Base-by-base conservation (phyloP, 1,139 yeast species). In the Cylindricascospora bacillispora region DNA sequence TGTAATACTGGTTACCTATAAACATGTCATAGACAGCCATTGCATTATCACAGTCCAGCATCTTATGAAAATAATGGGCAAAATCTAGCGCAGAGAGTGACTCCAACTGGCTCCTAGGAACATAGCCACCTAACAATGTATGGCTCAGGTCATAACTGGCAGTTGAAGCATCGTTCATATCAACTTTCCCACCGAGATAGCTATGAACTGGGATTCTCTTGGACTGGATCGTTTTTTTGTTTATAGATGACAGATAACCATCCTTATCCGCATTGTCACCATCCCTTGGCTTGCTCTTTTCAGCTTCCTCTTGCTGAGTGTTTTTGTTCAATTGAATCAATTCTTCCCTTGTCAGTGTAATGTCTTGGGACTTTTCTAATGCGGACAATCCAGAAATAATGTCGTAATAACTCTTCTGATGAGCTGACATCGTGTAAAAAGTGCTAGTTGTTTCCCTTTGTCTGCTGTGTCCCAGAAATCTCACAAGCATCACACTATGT, bases 101-200 rank as follows among this genome's bases (percentile, higher is more conserved):
- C 29, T 52, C 56, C 25, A 52, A 28, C 33, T 50, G 54, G 21
- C 41, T 37, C 30, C 39, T 40, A 16, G 56, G 56, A 7, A 52
- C 55, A 29, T 47, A 50, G 6, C 54, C 53, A 11, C 56, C 56
- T 12, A 52, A 36, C 22, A 52, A 30, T 12, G 49, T 44, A 30
- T 52, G 56, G 14, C 44, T 36, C 17, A 50, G 32, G 25, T 49
- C 51, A 29, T 44, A 44, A 13, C 38, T 38, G 7, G 47, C 43
- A 11, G 34, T 34, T 4, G 44, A 27, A 3, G 46, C 45, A 20
- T 46, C 45, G n/a, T 38, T 39, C 10, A 41, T 13, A 26, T 46
- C 44, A 5, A 44, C 43, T 24, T 41, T 40, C 11, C 49, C 52
- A 4, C 56, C 55, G 4, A 52, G 35, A 22, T 48, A 49, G 4